These are phyloP conservation scores for Alternaria viburni DNA, from an alignment of 2,329 filamentous ascomycete species.

Conservation along the genomic window DNA sequence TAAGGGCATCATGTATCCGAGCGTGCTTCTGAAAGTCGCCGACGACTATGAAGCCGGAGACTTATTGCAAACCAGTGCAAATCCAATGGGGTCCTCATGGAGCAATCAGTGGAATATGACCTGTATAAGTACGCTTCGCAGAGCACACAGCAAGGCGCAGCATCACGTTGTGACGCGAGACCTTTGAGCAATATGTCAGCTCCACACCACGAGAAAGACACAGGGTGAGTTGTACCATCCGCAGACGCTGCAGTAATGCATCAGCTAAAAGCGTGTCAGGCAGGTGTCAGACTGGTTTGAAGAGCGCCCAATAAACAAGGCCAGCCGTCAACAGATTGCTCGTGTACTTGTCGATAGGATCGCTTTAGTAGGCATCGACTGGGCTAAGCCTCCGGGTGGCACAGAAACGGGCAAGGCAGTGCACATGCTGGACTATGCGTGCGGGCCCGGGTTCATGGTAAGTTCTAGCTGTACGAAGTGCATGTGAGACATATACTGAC, in stretches of 20 bases:
- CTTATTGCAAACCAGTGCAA: neutral
- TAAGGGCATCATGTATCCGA: neutral
- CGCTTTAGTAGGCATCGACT: neutral
- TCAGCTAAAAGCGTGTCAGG: neutral
- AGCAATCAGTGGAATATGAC: neutral
- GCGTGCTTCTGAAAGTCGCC: neutral
- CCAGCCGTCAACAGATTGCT: neutral
- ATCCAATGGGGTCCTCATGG: neutral
- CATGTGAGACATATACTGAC: neutral
- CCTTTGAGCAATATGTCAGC: neutral
- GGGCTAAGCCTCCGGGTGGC: neutral
- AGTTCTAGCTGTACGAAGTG: neutral
- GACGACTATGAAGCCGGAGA: neutral
- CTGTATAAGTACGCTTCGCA: neutral
- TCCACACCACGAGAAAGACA: neutral
- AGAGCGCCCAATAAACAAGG: conserved; percentile 11
- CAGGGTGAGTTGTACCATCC: neutral
- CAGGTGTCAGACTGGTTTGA: conserved; percentile 12
- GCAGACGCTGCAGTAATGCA: neutral
- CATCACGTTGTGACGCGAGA: neutral
- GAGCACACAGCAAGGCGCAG: neutral
- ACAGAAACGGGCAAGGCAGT: neutral
- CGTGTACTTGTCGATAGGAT: neutral
- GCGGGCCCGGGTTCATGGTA: conserved; percentile 7
- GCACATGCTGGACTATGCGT: conserved; percentile 16